These are phyloP conservation scores for Jaapia argillacea DNA, from an alignment of 768 basidiomycete species.

Conservation along the genomic window DNA sequence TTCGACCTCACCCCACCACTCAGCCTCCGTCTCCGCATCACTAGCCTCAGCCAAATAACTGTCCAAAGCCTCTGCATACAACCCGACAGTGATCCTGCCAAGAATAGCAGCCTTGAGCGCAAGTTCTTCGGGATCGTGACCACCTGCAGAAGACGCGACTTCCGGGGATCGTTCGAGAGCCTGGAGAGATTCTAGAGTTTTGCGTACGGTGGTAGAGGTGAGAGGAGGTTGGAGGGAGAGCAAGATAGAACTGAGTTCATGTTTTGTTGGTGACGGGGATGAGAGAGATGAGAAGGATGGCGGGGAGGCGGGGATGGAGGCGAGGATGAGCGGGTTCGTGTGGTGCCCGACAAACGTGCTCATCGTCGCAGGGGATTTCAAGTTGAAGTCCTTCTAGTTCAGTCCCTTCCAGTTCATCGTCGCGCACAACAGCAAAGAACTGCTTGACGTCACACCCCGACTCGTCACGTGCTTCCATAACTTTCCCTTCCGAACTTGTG, in stretches of 20 bases:
- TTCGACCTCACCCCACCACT: constrained; percentile 78
- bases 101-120: constrained; percentile 34
- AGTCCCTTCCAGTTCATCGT: too few species aligned
- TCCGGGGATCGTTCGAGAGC: constrained; percentile 7
- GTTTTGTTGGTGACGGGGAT: constrained; percentile 9
- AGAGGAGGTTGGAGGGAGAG: constrained; percentile 24
- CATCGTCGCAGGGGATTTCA: neutral
- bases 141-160: neutral
- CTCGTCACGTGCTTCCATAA: too few species aligned
- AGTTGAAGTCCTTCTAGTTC: too few species aligned
- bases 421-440: too few species aligned
- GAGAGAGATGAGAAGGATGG: neutral
- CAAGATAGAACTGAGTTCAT: constrained; percentile 28
- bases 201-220: constrained; percentile 17
- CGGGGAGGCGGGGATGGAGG: neutral
- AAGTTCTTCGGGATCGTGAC: constrained; percentile 18
- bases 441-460: too few species aligned
- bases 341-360: neutral
- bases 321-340: neutral
- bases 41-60: constrained; percentile 56
- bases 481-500: too few species aligned
- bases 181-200: constrained; percentile 20
- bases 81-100: constrained; percentile 37
- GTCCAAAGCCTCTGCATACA: constrained; percentile 62
- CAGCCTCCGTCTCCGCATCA: constrained; percentile 62